A percentile compares a stretch with the other conserved stretches of the same genome.
These are phyloP conservation scores for Tylopilus sp. DNA, from an alignment of 768 basidiomycete species.

Conservation along the genomic window DNA sequence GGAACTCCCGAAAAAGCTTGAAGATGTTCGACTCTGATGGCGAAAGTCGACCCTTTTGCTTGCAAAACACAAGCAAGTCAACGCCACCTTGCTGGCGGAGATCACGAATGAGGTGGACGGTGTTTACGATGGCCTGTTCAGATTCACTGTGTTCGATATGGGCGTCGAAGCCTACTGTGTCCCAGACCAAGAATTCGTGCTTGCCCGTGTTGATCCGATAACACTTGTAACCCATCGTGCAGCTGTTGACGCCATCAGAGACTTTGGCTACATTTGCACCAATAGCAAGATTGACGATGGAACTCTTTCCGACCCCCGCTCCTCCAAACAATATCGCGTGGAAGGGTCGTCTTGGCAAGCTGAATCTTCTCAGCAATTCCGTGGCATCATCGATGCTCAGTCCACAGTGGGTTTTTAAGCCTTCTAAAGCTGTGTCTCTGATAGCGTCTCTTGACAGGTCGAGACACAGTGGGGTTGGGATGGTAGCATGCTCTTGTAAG, in stretches of 20 bases:
- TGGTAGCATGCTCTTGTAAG: slow-evolving; percentile 4
- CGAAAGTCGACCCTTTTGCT: slow-evolving; percentile 29
- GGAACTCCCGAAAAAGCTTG: slow-evolving; percentile 34
- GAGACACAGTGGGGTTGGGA: slow-evolving; percentile 10
- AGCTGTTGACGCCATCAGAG: slow-evolving; percentile 27
- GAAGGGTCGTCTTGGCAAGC: slow-evolving; percentile 10
- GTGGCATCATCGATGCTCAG: slow-evolving; percentile 11
- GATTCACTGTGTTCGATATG: slow-evolving; percentile 3
- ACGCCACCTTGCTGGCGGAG: slow-evolving; percentile 32
- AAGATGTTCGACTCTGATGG: slow-evolving; percentile 29
- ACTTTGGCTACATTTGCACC: slow-evolving; percentile 19
- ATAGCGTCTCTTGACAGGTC: slow-evolving; percentile 14
- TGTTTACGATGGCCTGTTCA: slow-evolving; percentile 22
- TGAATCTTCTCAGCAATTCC: slow-evolving; percentile 12
- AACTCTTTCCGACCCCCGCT: slow-evolving; percentile 39
- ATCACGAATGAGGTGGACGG: slow-evolving; percentile 28
- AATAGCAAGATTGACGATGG: slow-evolving; percentile 39
- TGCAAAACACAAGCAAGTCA: slow-evolving; percentile 38
- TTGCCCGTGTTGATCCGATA: slow-evolving; percentile 24
- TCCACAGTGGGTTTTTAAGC: slow-evolving; percentile 12
- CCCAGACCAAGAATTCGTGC: slow-evolving; percentile 27
- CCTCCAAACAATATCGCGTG: slow-evolving; percentile 41
- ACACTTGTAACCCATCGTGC: slow-evolving; percentile 29
- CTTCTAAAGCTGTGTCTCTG: not conserved
- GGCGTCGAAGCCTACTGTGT: slow-evolving; percentile 30